Conservation (phyloP, 768 basidiomycete species). For the Leccinum subgranulosum region DNA sequence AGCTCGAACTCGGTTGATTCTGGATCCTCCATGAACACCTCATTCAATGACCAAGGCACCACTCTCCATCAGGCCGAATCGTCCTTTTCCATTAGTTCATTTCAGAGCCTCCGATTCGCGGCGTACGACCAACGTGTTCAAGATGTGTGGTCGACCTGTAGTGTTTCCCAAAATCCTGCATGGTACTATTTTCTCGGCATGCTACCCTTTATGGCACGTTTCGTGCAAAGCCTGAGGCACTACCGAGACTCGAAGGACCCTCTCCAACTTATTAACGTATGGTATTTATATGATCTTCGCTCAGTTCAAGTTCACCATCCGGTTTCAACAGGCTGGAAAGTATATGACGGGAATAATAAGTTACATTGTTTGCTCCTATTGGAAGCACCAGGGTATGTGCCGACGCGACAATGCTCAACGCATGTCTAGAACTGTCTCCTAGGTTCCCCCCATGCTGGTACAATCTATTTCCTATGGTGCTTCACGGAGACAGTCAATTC, state of each 20-base stretch:
- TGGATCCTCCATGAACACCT: neutral
- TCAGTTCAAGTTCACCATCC: neutral
- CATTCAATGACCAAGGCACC: neutral
- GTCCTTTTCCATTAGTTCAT: neutral
- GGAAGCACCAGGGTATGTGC: constrained; percentile 61
- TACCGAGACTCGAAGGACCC: constrained; percentile 69
- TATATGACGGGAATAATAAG: constrained; percentile 65
- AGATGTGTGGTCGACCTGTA: constrained; percentile 40
- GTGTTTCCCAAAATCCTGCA: constrained; percentile 51
- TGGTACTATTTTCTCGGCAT: constrained; percentile 53
- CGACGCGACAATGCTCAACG: neutral
- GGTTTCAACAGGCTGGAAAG: constrained; percentile 67
- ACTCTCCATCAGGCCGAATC: neutral
- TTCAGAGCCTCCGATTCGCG: neutral
- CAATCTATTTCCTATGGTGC: constrained; percentile 66
- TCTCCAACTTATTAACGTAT: constrained; percentile 86
- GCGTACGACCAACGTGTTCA: constrained; percentile 37
- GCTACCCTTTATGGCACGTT: constrained; percentile 70
- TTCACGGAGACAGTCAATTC: constrained; percentile 62
- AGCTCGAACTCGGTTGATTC: neutral
- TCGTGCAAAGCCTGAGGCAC: constrained; percentile 84
- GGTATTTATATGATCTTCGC: neutral
- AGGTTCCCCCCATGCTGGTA: constrained; percentile 36
- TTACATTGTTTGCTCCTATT: constrained; percentile 68
- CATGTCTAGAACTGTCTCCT: neutral